Base-by-base conservation (phyloP, 352 stramenopile species). In the Sclerospora graminicola region DNA sequence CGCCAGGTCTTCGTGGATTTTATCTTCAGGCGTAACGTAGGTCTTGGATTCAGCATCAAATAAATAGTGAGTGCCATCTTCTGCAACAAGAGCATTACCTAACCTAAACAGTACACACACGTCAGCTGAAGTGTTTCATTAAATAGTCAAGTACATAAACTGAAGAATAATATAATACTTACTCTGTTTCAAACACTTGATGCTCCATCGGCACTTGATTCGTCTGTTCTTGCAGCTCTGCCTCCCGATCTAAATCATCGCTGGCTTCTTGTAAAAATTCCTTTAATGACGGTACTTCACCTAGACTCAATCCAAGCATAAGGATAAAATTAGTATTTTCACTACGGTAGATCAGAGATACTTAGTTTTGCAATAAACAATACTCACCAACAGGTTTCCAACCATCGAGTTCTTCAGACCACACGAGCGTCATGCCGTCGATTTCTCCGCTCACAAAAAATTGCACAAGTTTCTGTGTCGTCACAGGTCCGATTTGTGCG, bases 391-490 rank as follows among this genome's bases (percentile, higher is more conserved):
- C 66, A 9, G 75, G 62, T 34, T 74, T 79, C 75, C 69, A 84
- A 13, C 49, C 52, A 24, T 57, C 21, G 34, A 86, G 57, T 21
- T 68, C 51, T 36, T 70, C 51, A 13, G 39, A 69, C 75, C 75
- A 87, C 6, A 87, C 67, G 27, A 87, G 56, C 47, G 75, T 87
- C 60, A 87, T 69, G 21, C 75, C 75, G 48, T 87, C 75, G 21
- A 85, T 54, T 33, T 79, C 54, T 38, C 72, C 75, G 21, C 84
- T 63, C 41, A 79, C 51, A 54, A 87, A 87, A 24, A 82, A 58
- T 10, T 45, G 32, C 19, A 83, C 46, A 9, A 87, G 66, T 34
- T 79, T 56, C 33, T 77, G 54, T 4, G 75, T 87, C 29, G 42
- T 64, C 31, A 80, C 46, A 8, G 75, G 75, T 0, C 75, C 72